These are phyloP conservation scores for Amaranthus hypochondriacus DNA, from an alignment of 148 eudicot species.

Conservation along the genomic window DNA sequence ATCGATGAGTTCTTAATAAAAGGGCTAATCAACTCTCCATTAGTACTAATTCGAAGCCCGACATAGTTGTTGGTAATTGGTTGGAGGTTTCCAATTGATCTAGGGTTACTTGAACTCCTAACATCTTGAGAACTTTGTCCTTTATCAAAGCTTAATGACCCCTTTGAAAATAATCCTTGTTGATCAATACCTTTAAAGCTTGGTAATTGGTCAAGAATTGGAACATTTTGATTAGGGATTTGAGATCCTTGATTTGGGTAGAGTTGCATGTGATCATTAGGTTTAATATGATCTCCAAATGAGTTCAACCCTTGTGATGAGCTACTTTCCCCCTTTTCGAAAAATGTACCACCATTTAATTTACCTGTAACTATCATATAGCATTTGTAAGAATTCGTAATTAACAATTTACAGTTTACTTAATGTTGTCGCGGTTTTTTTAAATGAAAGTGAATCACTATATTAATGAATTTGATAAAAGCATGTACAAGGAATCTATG, in stretches of 20 bases:
- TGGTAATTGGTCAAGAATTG: neutral
- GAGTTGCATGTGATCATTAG: neutral
- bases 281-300: neutral
- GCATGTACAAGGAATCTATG: no score
- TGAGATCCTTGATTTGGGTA: neutral
- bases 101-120: neutral
- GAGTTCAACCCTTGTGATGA: neutral
- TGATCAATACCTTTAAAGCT: neutral
- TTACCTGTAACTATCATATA: neutral
- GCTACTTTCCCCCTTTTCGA: conserved; percentile 1
- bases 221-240: neutral
- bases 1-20: neutral
- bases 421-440: no score
- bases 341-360: neutral
- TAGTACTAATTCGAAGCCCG: conserved; percentile 17
- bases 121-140: neutral
- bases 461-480: no score
- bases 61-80: conserved; percentile 14
- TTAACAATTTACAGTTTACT: neutral
- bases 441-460: no score
- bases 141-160: neutral
- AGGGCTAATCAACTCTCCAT: conserved; percentile 22
- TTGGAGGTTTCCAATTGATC: neutral
- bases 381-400: neutral
- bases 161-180: neutral